A percentile compares a stretch with the other conserved stretches of the same genome.
These are phyloP conservation scores for Astragalus membranaceus DNA, from an alignment of 306 rosid species.

Conservation along the genomic window DNA sequence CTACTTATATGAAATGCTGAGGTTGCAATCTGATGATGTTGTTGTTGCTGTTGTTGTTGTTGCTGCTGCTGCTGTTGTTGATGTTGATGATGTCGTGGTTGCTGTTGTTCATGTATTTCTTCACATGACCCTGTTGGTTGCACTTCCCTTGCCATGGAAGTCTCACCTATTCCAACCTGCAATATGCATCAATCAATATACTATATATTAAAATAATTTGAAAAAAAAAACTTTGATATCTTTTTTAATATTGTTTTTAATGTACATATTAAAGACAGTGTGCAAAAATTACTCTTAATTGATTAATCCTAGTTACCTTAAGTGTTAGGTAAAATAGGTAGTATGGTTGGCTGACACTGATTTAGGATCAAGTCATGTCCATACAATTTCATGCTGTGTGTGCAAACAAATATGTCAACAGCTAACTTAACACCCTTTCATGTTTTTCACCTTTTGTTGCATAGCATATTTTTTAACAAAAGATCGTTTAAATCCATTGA, in stretches of 20 bases:
- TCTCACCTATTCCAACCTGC: constrained; percentile 74
- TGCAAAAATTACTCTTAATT: too few species aligned
- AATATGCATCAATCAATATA: too few species aligned
- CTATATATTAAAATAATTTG: too few species aligned
- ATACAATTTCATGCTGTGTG: background rate
- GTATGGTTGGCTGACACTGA: constrained; percentile 36
- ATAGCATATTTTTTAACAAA: background rate
- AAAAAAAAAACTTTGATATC: too few species aligned
- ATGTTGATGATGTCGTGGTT: constrained; percentile 38
- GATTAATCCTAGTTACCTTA: background rate
- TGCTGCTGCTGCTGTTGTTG: background rate
- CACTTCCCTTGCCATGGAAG: constrained; percentile 52
- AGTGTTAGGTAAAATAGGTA: constrained; percentile 7
- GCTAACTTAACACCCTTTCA: constrained; percentile 14
- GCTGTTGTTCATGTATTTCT: constrained; percentile 17
- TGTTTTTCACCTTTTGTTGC: background rate
- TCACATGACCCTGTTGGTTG: constrained; percentile 41
- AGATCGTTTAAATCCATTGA: background rate
- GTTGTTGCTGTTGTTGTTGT: constrained; percentile 30
- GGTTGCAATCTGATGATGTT: constrained; percentile 45
- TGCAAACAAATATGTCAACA: constrained; percentile 42
- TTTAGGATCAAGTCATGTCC: constrained; percentile 29
- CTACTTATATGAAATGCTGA: constrained; percentile 59
- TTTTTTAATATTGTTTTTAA: too few species aligned
- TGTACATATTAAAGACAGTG: too few species aligned